These are phyloP conservation scores for Akanthomyces uredinophilus DNA, from an alignment of 2,329 filamentous ascomycete genomes.

Conservation along the genomic window DNA sequence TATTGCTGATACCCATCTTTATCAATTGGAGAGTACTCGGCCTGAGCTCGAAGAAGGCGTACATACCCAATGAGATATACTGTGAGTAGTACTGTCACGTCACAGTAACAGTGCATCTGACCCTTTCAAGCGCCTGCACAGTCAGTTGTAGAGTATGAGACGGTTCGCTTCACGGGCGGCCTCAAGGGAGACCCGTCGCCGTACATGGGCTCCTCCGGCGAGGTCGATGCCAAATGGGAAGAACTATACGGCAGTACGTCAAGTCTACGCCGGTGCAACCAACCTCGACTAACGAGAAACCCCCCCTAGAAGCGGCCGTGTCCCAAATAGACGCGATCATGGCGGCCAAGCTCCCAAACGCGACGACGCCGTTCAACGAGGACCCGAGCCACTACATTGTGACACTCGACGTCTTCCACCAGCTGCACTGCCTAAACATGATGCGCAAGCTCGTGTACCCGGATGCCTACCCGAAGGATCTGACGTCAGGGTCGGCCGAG, in stretches of 20 bases:
- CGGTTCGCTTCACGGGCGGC: slow-evolving; percentile 42
- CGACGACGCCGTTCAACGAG: slow-evolving; percentile 47
- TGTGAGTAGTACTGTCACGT: slow-evolving; percentile 28
- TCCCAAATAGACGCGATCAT: no score
- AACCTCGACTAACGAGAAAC: neutral
- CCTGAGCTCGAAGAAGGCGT: neutral
- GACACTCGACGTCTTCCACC: slow-evolving; percentile 51
- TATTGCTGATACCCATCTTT: neutral
- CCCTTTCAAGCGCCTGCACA: slow-evolving; percentile 38
- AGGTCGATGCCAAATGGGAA: slow-evolving; percentile 54
- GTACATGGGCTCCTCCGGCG: slow-evolving; percentile 49
- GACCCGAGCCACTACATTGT: slow-evolving; percentile 50
- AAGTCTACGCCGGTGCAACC: no score
- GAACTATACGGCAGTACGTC: slow-evolving; percentile 34
- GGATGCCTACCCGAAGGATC: slow-evolving; percentile 37
- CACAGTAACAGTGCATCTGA: neutral
- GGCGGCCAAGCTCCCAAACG: slow-evolving; percentile 39
- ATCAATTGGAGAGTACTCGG: neutral
- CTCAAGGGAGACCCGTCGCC: slow-evolving; percentile 39
- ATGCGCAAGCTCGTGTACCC: slow-evolving; percentile 43
- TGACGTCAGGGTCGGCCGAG: slow-evolving; percentile 41
- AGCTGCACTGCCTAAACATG: slow-evolving; percentile 46
- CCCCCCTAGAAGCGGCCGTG: no score
- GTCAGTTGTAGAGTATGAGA: slow-evolving; percentile 43
- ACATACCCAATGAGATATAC: slow-evolving; percentile 12